Evolutionary conservation across 2,329 filamentous ascomycete genomes (phyloP).

Genomic region (Phyllosticta citriasiana): DNA sequence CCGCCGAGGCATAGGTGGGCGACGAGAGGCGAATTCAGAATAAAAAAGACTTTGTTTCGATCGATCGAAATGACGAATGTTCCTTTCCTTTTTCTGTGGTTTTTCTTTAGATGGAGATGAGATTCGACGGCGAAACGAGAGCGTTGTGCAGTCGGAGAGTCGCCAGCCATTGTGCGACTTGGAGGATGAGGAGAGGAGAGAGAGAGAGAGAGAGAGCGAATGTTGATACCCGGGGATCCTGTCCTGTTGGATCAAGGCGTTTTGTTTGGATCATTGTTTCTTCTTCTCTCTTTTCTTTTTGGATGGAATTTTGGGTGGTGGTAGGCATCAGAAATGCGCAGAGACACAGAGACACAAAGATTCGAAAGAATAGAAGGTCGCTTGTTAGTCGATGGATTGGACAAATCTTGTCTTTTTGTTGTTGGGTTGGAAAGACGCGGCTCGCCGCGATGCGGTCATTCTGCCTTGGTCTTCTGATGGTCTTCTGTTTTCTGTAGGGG

Average conservation of each 20-base stretch:
- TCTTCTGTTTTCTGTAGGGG: background rate
- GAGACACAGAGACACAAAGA: too few species aligned
- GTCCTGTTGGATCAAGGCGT: constrained; percentile 20
- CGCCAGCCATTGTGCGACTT: constrained; percentile 18
- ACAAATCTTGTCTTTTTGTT: too few species aligned
- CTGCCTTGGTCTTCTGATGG: too few species aligned
- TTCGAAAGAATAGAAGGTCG: too few species aligned
- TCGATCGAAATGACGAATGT: background rate
- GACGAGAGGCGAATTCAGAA: background rate
- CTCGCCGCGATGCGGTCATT: too few species aligned
- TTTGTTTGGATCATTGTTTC: background rate
- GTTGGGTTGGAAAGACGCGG: too few species aligned
- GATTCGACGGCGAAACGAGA: background rate
- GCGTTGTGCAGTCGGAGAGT: too few species aligned
- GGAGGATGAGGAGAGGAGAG: constrained; percentile 12
- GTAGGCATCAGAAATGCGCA: too few species aligned
- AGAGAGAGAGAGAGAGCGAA: constrained; percentile 19
- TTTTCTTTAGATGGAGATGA: background rate
- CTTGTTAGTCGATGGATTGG: too few species aligned
- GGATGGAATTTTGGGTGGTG: too few species aligned
- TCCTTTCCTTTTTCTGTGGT: background rate
- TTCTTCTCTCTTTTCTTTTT: background rate
- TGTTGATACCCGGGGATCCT: constrained; percentile 24
- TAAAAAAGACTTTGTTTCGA: background rate
- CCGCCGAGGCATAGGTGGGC: background rate